Evolutionary conservation across 2,329 filamentous ascomycete species (phyloP), one percentile per base, ranked within the genome.

Genomic region (Botryotinia calthae): DNA sequence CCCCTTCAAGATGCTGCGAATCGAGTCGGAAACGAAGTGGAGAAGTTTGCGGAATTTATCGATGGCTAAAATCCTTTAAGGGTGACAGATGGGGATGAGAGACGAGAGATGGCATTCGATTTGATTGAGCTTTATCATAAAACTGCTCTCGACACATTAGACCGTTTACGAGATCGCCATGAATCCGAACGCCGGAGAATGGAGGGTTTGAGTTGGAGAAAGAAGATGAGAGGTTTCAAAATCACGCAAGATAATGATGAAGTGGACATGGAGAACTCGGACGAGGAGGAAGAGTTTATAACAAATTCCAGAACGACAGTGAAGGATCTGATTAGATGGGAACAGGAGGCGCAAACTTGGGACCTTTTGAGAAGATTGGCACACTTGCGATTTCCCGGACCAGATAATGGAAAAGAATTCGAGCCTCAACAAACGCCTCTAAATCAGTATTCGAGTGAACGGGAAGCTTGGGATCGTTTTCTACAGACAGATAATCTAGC

Each of bases 321-420:
- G 31, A 80, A 85, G 70, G 86, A 88, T 74, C 80, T 91, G 20
- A 85, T 87, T 79, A 87, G 89, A 72, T 91, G 94, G 86, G 90
- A 97, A 81, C 87, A 92, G 76, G 96, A 99, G 82, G 89, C 90
- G 58, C 93, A 97, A 78, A 96, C 94, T 0, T 99, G 96, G 96
- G 91, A 97, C 79, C 85, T 98, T 42, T 84, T 98, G 73, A 87
- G 90, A 66, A 77, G 79, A 51, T 74, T 81, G 51, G 86, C 97
- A 69, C 89, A 91, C 18, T 82, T 93, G 75, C 88, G 93, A 78
- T 91, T 93, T 79, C 81, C 76, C 80, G 80, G 75, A 79, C 51
- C 83, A 81, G 75, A 74, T 48, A 76, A 68, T 40, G 75, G 73
- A 63, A 75, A 74, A 62, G 76, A 72, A 70, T 74, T 72, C 70